These are phyloP conservation scores for Botrytis squamosa DNA, from an alignment of 2,329 filamentous ascomycete species.

Conservation along the genomic window DNA sequence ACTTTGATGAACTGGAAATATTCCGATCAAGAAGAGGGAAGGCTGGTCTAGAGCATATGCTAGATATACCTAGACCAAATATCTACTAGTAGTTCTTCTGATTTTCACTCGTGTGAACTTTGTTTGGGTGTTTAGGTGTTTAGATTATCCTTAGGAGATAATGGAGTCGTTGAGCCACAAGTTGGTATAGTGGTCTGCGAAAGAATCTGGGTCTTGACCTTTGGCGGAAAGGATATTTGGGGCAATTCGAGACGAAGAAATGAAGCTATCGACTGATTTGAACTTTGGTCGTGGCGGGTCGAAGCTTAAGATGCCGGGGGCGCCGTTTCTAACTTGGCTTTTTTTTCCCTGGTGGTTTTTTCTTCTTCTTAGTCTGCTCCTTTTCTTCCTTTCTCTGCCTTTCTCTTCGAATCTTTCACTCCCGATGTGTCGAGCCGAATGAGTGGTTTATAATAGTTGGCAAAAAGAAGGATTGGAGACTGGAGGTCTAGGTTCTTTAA, in stretches of 20 bases:
- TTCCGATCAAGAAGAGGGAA: neutral
- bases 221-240: neutral
- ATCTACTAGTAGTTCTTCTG: neutral
- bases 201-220: neutral
- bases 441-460: neutral
- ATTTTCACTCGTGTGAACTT: neutral
- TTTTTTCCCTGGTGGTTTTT: neutral
- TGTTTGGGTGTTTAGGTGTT: neutral
- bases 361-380: neutral
- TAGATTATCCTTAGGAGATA: neutral
- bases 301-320: neutral
- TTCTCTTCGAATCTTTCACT: neutral
- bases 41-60: neutral
- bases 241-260: neutral
- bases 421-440: neutral
- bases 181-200: neutral
- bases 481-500: neutral
- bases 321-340: neutral
- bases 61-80: constrained; percentile 2
- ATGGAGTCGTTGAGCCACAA: neutral
- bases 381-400: neutral
- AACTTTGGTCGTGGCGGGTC: neutral
- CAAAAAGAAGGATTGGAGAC: neutral
- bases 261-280: neutral
- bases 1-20: neutral